Evolutionary conservation across 495 filamentous ascomycete species (phyloP).

Genomic region (Talaromyces ruber): DNA sequence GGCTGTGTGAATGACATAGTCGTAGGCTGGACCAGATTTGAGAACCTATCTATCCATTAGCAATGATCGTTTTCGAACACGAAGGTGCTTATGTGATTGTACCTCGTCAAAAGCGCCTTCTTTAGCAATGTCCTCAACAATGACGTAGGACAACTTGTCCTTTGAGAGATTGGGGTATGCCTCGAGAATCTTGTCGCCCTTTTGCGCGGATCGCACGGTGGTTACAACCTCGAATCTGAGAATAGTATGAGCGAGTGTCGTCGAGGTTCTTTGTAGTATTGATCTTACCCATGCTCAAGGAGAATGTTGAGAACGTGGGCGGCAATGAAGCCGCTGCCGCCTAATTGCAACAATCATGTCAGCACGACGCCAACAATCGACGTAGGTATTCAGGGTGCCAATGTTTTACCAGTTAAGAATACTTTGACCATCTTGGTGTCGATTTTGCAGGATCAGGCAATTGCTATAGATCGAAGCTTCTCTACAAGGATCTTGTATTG

Average conservation of each 20-base stretch:
- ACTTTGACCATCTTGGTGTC: slow-evolving; percentile 29
- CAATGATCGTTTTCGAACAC: not conserved
- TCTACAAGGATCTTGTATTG: not conserved
- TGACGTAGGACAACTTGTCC: slow-evolving; percentile 61
- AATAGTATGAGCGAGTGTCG: not conserved
- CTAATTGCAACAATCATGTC: slow-evolving; percentile 14
- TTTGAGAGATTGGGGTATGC: slow-evolving; percentile 52
- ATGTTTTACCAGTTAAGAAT: slow-evolving; percentile 31
- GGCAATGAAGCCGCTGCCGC: slow-evolving; percentile 66
- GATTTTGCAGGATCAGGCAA: not conserved
- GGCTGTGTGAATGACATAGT: slow-evolving; percentile 83
- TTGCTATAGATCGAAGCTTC: not conserved
- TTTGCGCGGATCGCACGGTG: slow-evolving; percentile 73
- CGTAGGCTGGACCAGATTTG: slow-evolving; percentile 63
- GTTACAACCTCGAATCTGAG: slow-evolving; percentile 64
- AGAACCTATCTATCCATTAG: slow-evolving; percentile 37
- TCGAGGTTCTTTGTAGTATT: not conserved
- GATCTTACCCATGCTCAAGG: slow-evolving; percentile 45
- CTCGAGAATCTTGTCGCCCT: slow-evolving; percentile 64
- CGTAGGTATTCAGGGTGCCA: not conserved
- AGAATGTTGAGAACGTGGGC: slow-evolving; percentile 75
- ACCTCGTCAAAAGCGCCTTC: slow-evolving; percentile 70
- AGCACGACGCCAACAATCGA: not conserved
- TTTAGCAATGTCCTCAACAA: slow-evolving; percentile 77
- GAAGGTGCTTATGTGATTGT: not conserved